Conservation (phyloP, 2,329 filamentous ascomycete genomes). For the Trichoderma atrobrunneum region DNA sequence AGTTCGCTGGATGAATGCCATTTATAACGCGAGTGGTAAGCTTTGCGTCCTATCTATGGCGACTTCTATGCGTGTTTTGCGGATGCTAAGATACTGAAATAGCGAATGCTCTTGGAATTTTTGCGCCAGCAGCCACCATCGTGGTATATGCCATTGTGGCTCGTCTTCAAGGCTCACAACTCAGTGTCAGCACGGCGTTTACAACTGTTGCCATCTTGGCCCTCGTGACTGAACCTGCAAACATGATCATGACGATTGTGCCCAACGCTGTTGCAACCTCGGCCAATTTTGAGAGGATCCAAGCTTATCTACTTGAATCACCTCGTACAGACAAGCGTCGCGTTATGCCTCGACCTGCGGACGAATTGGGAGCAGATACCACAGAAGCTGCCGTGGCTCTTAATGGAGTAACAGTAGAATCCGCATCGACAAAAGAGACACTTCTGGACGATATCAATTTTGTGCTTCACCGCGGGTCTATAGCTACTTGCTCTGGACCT, state of each 20-base stretch:
- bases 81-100: background rate
- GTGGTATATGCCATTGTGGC: conserved; percentile 35
- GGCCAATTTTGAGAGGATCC: conserved; percentile 38
- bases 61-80: background rate
- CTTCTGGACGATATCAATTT: conserved; percentile 24
- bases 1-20: conserved; percentile 40
- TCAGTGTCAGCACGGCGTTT: conserved; percentile 40
- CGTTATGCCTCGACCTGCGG: background rate
- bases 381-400: background rate
- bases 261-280: conserved; percentile 34
- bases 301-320: conserved; percentile 32
- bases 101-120: conserved; percentile 44
- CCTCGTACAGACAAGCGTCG: background rate
- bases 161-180: conserved; percentile 15
- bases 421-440: background rate
- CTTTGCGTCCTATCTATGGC: background rate
- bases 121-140: conserved; percentile 39
- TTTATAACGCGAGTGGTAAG: conserved; percentile 41
- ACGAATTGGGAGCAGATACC: background rate
- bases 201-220: conserved; percentile 39
- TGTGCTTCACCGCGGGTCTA: conserved; percentile 22
- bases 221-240: conserved; percentile 42
- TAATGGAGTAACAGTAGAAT: background rate
- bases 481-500: conserved; percentile 29
- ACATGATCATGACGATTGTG: conserved; percentile 44